Evolutionary conservation across 139 green algal genomes (phyloP).

Genomic region (Tetraselmis striata): DNA sequence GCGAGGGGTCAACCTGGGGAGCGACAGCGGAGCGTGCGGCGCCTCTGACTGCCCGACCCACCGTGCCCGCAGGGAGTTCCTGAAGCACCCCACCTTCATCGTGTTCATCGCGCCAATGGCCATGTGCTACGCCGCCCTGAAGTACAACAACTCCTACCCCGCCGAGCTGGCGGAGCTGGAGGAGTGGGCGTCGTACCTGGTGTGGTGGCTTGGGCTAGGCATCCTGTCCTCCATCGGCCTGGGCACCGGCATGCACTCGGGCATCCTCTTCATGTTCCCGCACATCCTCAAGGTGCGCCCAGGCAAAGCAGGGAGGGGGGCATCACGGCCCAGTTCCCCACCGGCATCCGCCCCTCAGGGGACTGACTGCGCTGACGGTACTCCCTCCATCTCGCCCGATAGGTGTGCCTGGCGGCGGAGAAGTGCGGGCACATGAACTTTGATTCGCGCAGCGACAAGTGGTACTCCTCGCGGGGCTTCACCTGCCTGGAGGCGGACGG

Average conservation of each 20-base stretch:
- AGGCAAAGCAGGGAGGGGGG: neutral
- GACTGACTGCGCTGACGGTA: too few species aligned
- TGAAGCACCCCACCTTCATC: neutral
- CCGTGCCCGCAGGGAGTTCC: neutral
- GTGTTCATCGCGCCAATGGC: neutral
- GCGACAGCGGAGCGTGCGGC: too few species aligned
- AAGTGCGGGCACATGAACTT: constrained; percentile 73
- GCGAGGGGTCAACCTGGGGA: too few species aligned
- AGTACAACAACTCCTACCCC: neutral
- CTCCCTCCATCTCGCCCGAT: too few species aligned
- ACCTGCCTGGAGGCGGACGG: constrained; percentile 46
- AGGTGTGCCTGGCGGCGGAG: constrained; percentile 81
- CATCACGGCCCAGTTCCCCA: neutral
- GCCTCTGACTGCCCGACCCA: too few species aligned
- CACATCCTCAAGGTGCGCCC: constrained; percentile 83
- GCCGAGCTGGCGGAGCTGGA: neutral
- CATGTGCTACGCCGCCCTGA: neutral
- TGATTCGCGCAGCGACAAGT: constrained; percentile 62
- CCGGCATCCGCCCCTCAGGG: too few species aligned
- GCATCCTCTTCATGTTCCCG: constrained; percentile 88
- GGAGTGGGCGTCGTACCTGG: constrained; percentile 47
- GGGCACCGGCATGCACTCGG: constrained; percentile 88
- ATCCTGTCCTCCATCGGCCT: constrained; percentile 85
- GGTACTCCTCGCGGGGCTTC: constrained; percentile 67
- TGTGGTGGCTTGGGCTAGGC: constrained; percentile 83